phyloP scores from a whole-genome alignment of 2,329 filamentous ascomycete genomes.

The Ceratocystis alfenasii region DNA sequence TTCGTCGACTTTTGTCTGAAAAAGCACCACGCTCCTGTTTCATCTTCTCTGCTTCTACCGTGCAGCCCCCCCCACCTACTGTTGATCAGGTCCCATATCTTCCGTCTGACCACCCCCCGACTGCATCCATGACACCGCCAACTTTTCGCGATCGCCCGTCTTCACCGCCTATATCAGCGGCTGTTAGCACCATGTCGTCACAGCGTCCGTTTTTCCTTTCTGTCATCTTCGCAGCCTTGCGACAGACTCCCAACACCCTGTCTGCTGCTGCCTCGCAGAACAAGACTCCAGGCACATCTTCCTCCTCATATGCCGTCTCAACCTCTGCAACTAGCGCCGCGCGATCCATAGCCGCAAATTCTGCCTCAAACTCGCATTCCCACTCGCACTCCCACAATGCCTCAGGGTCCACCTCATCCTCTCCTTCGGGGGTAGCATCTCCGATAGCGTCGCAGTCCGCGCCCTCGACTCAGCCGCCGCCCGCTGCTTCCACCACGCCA shows the following conservation, averaged over 20 bases:
- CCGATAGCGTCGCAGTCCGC: conserved; percentile 20
- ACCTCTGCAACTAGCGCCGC: conserved; percentile 23
- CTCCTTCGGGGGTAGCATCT: conserved; percentile 21
- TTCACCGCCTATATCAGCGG: neutral
- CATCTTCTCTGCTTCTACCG: neutral
- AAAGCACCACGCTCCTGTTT: neutral
- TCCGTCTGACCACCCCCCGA: neutral
- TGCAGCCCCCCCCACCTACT: too few relatives aligned
- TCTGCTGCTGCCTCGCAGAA: conserved; percentile 27
- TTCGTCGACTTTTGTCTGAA: neutral
- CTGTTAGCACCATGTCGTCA: conserved; percentile 26
- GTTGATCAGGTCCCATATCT: neutral
- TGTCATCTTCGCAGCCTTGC: conserved; percentile 45
- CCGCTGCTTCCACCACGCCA: conserved; percentile 17
- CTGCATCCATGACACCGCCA: neutral
- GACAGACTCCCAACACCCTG: conserved; percentile 33
- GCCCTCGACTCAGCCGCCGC: conserved; percentile 25
- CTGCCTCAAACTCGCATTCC: conserved; percentile 21
- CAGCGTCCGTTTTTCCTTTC: conserved; percentile 46
- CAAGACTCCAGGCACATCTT: conserved; percentile 30
- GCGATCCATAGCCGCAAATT: conserved; percentile 25
- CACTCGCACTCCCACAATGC: neutral
- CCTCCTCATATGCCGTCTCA: conserved; percentile 24
- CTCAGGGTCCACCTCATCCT: conserved; percentile 28
- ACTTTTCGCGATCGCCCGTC: conserved; percentile 8